Percentiles rank a stretch among this genome's conserved stretches.
phyloP scores from a whole-genome alignment of 805 yeast genomes.

The Hanseniaspora occidentalis region DNA sequence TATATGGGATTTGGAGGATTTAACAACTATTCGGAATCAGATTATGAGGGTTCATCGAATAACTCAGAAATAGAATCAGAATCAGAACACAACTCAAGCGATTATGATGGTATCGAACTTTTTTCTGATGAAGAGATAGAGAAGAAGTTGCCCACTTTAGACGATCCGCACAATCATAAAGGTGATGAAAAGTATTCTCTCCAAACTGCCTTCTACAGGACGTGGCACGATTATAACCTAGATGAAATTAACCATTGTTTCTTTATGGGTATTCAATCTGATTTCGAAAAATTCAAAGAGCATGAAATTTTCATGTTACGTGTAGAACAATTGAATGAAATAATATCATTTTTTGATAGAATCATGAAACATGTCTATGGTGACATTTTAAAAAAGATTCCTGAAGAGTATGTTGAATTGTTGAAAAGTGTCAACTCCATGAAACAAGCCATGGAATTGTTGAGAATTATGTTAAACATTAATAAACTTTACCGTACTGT shows the following conservation, averaged over 20 bases:
- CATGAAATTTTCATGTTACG: not conserved
- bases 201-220: too few species aligned
- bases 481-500: too few species aligned
- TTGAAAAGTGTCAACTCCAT: not conserved
- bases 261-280: too few species aligned
- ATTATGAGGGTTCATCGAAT: too few species aligned
- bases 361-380: not conserved
- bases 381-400: not conserved
- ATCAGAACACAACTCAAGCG: not conserved
- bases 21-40: too few species aligned
- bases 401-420: not conserved
- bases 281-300: not conserved
- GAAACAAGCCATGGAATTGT: too few species aligned
- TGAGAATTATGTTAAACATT: too few species aligned
- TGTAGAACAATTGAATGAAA: not conserved
- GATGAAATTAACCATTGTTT: too few species aligned
- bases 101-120: not conserved
- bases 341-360: not conserved
- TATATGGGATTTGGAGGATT: too few species aligned
- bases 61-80: too few species aligned
- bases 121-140: constrained; percentile 1
- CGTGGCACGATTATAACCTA: too few species aligned
- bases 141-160: constrained; percentile 1
- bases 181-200: not conserved
- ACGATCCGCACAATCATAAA: not conserved